phyloP scores from a whole-genome alignment of 495 filamentous ascomycete genomes.

The Lophium mytilinum region DNA sequence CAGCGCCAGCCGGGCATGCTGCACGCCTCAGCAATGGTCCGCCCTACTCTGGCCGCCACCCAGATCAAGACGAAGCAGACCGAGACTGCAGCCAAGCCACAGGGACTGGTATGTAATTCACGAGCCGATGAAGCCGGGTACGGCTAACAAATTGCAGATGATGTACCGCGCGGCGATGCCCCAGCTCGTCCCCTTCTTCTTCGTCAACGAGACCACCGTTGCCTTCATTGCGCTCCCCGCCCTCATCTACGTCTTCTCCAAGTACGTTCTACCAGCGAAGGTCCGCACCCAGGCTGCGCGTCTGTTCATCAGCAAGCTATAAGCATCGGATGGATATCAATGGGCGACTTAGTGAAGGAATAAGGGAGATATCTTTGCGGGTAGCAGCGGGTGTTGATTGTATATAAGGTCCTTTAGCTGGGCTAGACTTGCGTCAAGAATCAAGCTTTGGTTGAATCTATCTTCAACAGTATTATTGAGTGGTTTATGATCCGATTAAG shows the following conservation, averaged over 20 bases:
- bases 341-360: not conserved
- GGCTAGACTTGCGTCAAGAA: no score
- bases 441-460: no score
- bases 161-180: constrained; percentile 32
- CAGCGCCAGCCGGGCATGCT: constrained; percentile 17
- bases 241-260: constrained; percentile 32
- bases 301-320: constrained; percentile 34
- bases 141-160: constrained; percentile 14
- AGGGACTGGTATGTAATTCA: constrained; percentile 8
- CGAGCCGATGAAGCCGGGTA: not conserved
- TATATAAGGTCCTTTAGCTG: no score
- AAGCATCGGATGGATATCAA: not conserved
- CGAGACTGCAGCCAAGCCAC: not conserved
- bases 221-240: constrained; percentile 30
- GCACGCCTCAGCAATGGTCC: constrained; percentile 14
- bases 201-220: constrained; percentile 32
- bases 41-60: constrained; percentile 14
- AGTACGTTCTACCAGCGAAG: constrained; percentile 30
- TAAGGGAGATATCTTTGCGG: no score
- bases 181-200: constrained; percentile 35
- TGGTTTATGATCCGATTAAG: no score
- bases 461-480: no score
- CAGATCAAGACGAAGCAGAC: constrained; percentile 21
- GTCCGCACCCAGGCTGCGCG: constrained; percentile 27
- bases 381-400: no score